Evolutionary conservation across 768 basidiomycete genomes (phyloP).

Genomic region (Lanmaoa rubissima): DNA sequence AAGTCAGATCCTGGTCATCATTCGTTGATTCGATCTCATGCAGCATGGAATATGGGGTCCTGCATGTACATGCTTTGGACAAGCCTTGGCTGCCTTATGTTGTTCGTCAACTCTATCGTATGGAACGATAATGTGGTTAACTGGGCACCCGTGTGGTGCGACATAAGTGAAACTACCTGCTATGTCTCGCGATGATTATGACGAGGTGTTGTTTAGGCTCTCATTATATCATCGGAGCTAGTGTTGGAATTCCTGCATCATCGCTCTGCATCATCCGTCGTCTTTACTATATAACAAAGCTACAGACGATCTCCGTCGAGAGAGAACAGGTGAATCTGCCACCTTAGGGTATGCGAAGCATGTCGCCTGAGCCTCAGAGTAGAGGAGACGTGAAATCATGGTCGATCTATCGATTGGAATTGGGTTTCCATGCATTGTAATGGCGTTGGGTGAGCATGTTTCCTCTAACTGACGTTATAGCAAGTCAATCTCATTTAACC

Average conservation of each 20-base stretch:
- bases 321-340: slow-evolving; percentile 27
- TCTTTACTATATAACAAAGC: slow-evolving; percentile 51
- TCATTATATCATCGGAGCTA: slow-evolving; percentile 42
- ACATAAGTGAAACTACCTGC: slow-evolving; percentile 40
- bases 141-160: slow-evolving; percentile 49
- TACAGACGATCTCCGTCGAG: neutral
- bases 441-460: slow-evolving; percentile 29
- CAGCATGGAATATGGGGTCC: slow-evolving; percentile 34
- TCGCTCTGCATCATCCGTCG: slow-evolving; percentile 62
- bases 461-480: neutral
- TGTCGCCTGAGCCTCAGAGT: neutral
- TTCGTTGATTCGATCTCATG: neutral
- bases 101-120: slow-evolving; percentile 36
- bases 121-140: slow-evolving; percentile 37
- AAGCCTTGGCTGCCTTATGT: slow-evolving; percentile 24
- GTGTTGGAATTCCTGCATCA: slow-evolving; percentile 50
- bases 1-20: neutral
- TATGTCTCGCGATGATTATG: neutral
- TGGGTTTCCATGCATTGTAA: slow-evolving; percentile 35
- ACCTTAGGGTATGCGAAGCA: neutral
- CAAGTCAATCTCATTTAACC: neutral
- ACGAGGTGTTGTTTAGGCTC: slow-evolving; percentile 32
- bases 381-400: slow-evolving; percentile 50
- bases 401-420: slow-evolving; percentile 38
- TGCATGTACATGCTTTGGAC: slow-evolving; percentile 37